phyloP scores from a whole-genome alignment of 2,329 filamentous ascomycete species.

The Fusarium protoensiforme region DNA sequence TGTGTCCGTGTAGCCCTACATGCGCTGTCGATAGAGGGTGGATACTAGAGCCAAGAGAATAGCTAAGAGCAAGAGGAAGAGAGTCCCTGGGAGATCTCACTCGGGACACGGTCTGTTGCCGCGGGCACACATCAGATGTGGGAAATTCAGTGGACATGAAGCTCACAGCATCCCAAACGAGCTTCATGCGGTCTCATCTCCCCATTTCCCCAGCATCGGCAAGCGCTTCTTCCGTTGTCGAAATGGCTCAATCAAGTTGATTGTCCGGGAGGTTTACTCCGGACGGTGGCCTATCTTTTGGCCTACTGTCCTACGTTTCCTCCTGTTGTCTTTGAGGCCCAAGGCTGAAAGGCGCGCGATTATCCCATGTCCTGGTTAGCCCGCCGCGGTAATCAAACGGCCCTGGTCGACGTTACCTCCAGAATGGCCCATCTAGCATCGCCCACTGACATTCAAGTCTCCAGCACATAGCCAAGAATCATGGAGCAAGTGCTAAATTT shows the following conservation, averaged over 20 bases:
- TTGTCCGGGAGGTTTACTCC: slow-evolving; percentile 26
- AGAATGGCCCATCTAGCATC: slow-evolving; percentile 12
- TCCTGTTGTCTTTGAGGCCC: not conserved
- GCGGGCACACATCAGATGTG: not conserved
- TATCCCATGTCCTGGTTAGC: slow-evolving; percentile 8
- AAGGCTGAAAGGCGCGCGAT: slow-evolving; percentile 26
- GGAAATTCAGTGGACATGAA: not conserved
- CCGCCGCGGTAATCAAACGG: slow-evolving; percentile 15
- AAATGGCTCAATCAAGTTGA: not conserved
- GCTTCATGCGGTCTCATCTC: not conserved
- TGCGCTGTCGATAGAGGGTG: slow-evolving; percentile 1
- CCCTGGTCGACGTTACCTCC: slow-evolving; percentile 30
- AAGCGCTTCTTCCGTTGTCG: not conserved
- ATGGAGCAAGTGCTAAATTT: slow-evolving; percentile 40
- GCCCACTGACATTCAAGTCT: not conserved
- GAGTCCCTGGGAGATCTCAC: not conserved
- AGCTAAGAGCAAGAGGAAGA: not conserved
- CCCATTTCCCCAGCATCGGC: not conserved
- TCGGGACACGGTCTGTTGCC: not conserved
- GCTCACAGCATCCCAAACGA: not conserved
- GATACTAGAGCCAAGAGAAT: not conserved
- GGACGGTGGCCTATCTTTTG: not conserved
- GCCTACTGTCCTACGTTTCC: not conserved
- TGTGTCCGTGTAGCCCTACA: not conserved
- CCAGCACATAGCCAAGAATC: slow-evolving; percentile 17